Evolutionary conservation across 345 rosid species (phyloP).

Genomic region (Eucalyptus marginata): DNA sequence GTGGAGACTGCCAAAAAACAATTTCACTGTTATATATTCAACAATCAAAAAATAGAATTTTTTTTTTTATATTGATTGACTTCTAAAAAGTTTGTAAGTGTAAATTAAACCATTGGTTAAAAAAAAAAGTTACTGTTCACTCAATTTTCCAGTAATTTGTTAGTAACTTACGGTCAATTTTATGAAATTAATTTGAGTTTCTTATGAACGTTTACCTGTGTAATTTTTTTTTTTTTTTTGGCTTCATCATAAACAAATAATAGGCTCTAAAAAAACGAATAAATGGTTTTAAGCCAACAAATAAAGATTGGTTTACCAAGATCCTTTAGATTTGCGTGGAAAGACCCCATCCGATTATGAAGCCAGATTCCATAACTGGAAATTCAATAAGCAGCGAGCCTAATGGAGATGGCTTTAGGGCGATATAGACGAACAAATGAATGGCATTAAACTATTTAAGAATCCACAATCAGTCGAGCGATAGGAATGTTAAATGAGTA

Average conservation of each 20-base stretch:
- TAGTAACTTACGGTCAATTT: accelerated
- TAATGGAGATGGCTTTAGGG: background rate
- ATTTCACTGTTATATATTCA: too few species aligned
- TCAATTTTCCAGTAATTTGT: too few species aligned
- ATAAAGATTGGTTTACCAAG: background rate
- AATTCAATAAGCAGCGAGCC: background rate
- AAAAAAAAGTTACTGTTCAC: background rate
- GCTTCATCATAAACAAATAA: background rate
- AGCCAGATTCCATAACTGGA: background rate
- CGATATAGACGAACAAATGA: background rate
- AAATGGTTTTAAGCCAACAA: background rate
- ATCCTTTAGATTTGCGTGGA: background rate
- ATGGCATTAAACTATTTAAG: background rate
- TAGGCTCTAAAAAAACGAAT: background rate
- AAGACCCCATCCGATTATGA: background rate
- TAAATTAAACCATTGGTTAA: background rate
- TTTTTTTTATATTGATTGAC: background rate
- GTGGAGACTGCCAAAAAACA: too few species aligned
- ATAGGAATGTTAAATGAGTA: background rate
- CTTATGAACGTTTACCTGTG: background rate
- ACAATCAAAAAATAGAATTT: accelerated
- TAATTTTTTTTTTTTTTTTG: too few species aligned
- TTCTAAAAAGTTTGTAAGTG: background rate
- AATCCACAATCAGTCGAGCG: background rate
- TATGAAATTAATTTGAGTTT: background rate